A percentile compares a stretch with the other conserved stretches of the same genome.
These are phyloP conservation scores for Tephrocybe sp. DNA, from an alignment of 768 basidiomycete genomes.

Conservation along the genomic window DNA sequence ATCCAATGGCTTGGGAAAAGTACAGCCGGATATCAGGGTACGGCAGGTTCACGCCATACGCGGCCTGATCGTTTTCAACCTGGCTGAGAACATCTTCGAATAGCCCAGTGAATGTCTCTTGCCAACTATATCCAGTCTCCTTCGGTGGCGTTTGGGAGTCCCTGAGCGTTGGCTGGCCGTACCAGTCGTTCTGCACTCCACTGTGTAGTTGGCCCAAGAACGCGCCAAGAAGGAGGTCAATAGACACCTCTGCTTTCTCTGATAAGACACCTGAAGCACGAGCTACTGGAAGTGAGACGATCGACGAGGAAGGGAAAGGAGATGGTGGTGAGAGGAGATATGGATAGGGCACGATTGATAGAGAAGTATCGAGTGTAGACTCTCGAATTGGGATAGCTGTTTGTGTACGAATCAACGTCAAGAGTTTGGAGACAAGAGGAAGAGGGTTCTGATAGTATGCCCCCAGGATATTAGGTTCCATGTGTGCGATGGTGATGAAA, in stretches of 20 bases:
- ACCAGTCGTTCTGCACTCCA: slow-evolving; percentile 75
- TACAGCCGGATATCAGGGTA: slow-evolving; percentile 44
- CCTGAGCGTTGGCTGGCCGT: slow-evolving; percentile 46
- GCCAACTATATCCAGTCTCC: slow-evolving; percentile 65
- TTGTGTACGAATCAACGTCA: slow-evolving; percentile 38
- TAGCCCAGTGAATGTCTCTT: slow-evolving; percentile 65
- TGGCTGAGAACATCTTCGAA: slow-evolving; percentile 57
- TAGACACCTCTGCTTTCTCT: slow-evolving; percentile 35
- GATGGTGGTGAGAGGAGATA: slow-evolving; percentile 52
- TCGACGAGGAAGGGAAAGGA: slow-evolving; percentile 32
- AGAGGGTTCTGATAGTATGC: slow-evolving; percentile 37
- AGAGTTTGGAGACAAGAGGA: slow-evolving; percentile 35
- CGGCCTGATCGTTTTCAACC: slow-evolving; percentile 30
- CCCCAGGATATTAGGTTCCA: slow-evolving; percentile 4
- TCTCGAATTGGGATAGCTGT: slow-evolving; percentile 53
- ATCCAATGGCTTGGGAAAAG: slow-evolving; percentile 71
- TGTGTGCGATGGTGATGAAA: slow-evolving; percentile 30
- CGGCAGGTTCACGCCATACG: slow-evolving; percentile 29
- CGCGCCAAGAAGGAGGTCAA: slow-evolving; percentile 64
- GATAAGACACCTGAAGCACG: slow-evolving; percentile 34
- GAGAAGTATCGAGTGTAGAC: slow-evolving; percentile 49
- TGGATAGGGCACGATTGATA: slow-evolving; percentile 43
- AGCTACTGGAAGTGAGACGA: slow-evolving; percentile 38
- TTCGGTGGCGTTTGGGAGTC: slow-evolving; percentile 20
- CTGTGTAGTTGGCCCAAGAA: slow-evolving; percentile 64